Conservation (phyloP, 345 rosid genomes). For the Sapria himalayana region DNA sequence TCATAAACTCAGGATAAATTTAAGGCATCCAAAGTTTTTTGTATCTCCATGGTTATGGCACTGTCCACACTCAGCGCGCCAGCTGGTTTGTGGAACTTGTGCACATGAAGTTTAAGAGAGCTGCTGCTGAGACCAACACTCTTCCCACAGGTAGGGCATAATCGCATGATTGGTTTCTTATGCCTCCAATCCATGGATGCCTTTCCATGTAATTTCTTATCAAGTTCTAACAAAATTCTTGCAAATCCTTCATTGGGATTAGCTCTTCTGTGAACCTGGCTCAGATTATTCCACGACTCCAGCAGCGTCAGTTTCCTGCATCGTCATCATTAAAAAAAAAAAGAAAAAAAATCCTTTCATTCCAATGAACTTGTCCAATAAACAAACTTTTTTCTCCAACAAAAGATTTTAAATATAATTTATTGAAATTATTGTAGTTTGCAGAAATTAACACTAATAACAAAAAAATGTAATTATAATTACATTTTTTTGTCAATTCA, state of each 20-base stretch:
- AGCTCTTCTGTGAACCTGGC: constrained; percentile 73
- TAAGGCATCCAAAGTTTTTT: constrained; percentile 68
- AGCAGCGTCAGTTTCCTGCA: constrained; percentile 51
- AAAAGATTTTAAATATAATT: too few species aligned
- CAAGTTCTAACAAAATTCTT: constrained; percentile 36
- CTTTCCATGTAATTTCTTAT: constrained; percentile 50
- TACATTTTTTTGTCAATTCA: too few species aligned
- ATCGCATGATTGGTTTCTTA: constrained; percentile 64
- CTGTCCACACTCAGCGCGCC: constrained; percentile 97
- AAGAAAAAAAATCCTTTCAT: too few species aligned
- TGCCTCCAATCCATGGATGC: constrained; percentile 95
- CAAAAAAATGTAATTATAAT: too few species aligned
- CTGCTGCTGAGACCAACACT: constrained; percentile 88
- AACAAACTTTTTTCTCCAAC: too few species aligned
- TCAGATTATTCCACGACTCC: constrained; percentile 66
- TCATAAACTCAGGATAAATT: too few species aligned
- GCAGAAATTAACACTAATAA: too few species aligned
- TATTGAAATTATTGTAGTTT: too few species aligned
- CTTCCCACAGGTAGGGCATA: constrained; percentile 86
- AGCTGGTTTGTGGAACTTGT: constrained; percentile 63
- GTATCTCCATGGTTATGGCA: constrained; percentile 97
- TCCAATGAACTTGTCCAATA: too few species aligned
- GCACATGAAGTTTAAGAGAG: constrained; percentile 83
- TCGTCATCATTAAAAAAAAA: too few species aligned
- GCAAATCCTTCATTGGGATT: constrained; percentile 98